These are phyloP conservation scores for Ogataea nakhonphanomensis DNA, from an alignment of 805 yeast genomes.

Conservation along the genomic window DNA sequence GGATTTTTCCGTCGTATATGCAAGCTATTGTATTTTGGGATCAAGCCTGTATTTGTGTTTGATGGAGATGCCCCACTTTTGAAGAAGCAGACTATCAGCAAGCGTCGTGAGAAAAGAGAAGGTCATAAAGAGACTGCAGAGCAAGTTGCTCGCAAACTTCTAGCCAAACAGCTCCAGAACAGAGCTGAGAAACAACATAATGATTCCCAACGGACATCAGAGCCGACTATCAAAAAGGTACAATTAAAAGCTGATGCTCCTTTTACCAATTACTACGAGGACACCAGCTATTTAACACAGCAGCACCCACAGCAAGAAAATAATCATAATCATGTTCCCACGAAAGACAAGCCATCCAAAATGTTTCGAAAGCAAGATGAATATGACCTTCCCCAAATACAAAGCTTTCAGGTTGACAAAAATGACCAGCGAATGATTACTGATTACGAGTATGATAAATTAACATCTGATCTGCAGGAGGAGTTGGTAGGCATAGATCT, in stretches of 20 bases:
- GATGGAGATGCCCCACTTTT: slow-evolving; percentile 92
- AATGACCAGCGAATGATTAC: slow-evolving; percentile 73
- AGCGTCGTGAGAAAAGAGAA: slow-evolving; percentile 68
- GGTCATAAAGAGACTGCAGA: slow-evolving; percentile 69
- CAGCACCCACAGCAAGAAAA: background rate
- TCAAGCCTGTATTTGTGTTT: slow-evolving; percentile 84
- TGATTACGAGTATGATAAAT: slow-evolving; percentile 64
- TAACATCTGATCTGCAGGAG: slow-evolving; percentile 51
- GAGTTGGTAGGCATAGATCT: slow-evolving; percentile 68
- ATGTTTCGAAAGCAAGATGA: slow-evolving; percentile 66
- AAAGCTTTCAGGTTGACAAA: slow-evolving; percentile 43
- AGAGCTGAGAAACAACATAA: slow-evolving; percentile 35
- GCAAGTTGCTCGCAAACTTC: slow-evolving; percentile 72
- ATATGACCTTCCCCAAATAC: slow-evolving; percentile 75
- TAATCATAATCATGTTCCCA: slow-evolving; percentile 5
- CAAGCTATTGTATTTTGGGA: slow-evolving; percentile 83
- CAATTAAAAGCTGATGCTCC: slow-evolving; percentile 25
- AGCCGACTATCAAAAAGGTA: slow-evolving; percentile 5
- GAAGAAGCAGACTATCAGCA: slow-evolving; percentile 72
- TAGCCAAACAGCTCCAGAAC: slow-evolving; percentile 76
- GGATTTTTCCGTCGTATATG: slow-evolving; percentile 95
- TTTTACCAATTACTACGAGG: slow-evolving; percentile 37
- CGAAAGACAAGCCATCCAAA: slow-evolving; percentile 20
- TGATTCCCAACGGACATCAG: slow-evolving; percentile 6
- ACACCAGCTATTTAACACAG: slow-evolving; percentile 24